Evolutionary conservation across 2,329 filamentous ascomycete genomes (phyloP).

Genomic region (Dothistroma septosporum): DNA sequence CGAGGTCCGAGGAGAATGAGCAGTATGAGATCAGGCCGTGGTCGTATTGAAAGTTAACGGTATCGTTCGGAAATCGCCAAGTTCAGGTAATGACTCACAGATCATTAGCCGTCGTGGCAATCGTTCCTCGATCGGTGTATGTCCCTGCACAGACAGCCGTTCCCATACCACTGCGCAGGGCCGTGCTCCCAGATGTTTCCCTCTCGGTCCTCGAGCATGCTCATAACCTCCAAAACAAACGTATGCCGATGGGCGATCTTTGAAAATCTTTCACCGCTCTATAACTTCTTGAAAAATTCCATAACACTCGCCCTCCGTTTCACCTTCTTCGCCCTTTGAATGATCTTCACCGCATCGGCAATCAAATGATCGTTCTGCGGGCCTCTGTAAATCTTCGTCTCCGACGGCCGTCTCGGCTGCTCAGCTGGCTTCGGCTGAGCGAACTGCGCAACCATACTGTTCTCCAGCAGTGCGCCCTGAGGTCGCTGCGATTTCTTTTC

Average conservation of each 20-base stretch:
- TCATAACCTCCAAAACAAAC: neutral
- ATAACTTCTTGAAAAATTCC: slow-evolving; percentile 23
- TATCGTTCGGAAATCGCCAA: neutral
- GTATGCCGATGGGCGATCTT: neutral
- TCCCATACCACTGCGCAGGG: neutral
- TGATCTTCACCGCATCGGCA: slow-evolving; percentile 27
- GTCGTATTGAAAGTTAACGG: slow-evolving; percentile 29
- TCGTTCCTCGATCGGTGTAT: neutral
- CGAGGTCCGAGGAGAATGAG: slow-evolving; percentile 40
- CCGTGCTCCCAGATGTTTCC: neutral
- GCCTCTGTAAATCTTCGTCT: slow-evolving; percentile 1
- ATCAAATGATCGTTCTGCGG: slow-evolving; percentile 19
- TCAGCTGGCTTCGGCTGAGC: neutral
- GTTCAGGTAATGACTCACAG: neutral
- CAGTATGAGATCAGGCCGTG: slow-evolving; percentile 35
- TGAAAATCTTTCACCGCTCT: neutral
- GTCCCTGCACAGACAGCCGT: neutral
- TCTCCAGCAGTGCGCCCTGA: neutral
- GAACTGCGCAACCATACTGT: neutral
- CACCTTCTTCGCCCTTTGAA: slow-evolving; percentile 22
- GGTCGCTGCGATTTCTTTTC: neutral
- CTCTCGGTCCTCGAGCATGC: neutral
- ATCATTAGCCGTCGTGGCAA: neutral
- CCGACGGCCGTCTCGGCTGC: neutral
- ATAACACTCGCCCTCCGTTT: slow-evolving; percentile 18